A percentile compares a stretch with the other conserved stretches of the same genome.
Conservation (phyloP, 352 stramenopile genomes). For the Globisporangium alternatum region DNA sequence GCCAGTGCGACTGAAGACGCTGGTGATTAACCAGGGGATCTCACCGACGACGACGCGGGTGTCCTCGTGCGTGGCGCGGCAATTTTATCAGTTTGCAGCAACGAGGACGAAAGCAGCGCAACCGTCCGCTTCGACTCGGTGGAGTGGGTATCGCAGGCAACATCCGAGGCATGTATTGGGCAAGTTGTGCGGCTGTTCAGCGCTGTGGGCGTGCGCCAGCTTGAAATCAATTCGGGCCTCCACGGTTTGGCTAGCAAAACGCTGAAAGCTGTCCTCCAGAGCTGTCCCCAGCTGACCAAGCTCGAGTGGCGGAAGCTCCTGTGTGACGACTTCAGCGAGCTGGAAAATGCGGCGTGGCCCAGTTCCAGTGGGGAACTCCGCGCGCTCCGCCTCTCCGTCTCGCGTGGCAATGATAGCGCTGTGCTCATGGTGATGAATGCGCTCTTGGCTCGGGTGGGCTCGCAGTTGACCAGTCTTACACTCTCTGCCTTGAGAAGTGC, state of each 20-base stretch:
- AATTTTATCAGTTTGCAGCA: background rate
- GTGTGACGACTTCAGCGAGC: conserved; percentile 10
- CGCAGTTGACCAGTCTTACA: background rate
- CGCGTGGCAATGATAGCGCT: background rate
- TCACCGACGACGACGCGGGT: conserved; percentile 13
- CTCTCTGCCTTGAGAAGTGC: background rate
- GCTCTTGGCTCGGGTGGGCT: conserved; percentile 12
- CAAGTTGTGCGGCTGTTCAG: conserved; percentile 13
- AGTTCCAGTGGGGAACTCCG: conserved; percentile 1
- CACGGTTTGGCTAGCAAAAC: conserved; percentile 1
- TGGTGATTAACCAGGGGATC: conserved; percentile 8
- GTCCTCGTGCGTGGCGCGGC: too few relatives aligned
- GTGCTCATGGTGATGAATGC: conserved; percentile 3
- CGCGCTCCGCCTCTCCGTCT: conserved; percentile 4
- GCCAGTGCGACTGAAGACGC: conserved; percentile 3
- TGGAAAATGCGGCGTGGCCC: conserved; percentile 7
- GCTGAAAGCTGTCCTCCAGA: conserved; percentile 10
- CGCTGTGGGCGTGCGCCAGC: conserved; percentile 11
- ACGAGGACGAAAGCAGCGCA: background rate
- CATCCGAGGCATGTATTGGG: conserved; percentile 1
- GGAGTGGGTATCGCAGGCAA: conserved; percentile 4
- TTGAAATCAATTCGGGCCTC: conserved; percentile 7
- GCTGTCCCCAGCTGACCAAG: conserved; percentile 5
- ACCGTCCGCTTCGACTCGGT: conserved; percentile 11
- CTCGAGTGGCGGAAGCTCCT: conserved; percentile 7